phyloP scores from a whole-genome alignment of 805 yeast genomes.

The Cyberlindnera japonica region DNA sequence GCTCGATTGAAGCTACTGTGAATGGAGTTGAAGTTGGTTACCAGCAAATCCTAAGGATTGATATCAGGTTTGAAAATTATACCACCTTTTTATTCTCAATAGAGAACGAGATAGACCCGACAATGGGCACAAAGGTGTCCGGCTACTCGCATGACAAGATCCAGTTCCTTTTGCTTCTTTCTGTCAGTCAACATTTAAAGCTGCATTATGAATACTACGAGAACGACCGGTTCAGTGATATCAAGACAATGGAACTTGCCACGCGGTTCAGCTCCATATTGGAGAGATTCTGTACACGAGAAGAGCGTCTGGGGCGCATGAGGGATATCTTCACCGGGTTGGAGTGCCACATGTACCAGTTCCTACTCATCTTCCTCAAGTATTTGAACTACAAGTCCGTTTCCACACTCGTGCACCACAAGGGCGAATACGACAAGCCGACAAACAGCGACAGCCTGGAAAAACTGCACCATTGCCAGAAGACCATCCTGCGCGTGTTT shows the following conservation, averaged over 20 bases:
- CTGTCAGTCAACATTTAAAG: constrained; percentile 16
- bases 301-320: constrained; percentile 4
- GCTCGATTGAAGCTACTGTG: constrained; percentile 13
- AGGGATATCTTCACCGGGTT: constrained; percentile 15
- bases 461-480: constrained; percentile 7
- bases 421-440: constrained; percentile 2
- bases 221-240: constrained; percentile 14
- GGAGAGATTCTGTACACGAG: neutral
- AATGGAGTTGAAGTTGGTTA: constrained; percentile 4
- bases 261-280: constrained; percentile 3
- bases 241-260: constrained; percentile 13
- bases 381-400: constrained; percentile 21
- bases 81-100: constrained; percentile 2
- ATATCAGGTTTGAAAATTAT: constrained; percentile 16
- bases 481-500: constrained; percentile 8
- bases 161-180: constrained; percentile 10
- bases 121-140: neutral
- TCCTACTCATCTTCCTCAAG: constrained; percentile 20
- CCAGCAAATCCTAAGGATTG: constrained; percentile 12
- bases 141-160: neutral
- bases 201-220: constrained; percentile 19
- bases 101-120: neutral
- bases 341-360: constrained; percentile 24
- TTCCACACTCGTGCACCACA: constrained; percentile 5
- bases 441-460: constrained; percentile 7